phyloP scores from a whole-genome alignment of 2,329 filamentous ascomycete species.

The Fusarium fracticaudum region DNA sequence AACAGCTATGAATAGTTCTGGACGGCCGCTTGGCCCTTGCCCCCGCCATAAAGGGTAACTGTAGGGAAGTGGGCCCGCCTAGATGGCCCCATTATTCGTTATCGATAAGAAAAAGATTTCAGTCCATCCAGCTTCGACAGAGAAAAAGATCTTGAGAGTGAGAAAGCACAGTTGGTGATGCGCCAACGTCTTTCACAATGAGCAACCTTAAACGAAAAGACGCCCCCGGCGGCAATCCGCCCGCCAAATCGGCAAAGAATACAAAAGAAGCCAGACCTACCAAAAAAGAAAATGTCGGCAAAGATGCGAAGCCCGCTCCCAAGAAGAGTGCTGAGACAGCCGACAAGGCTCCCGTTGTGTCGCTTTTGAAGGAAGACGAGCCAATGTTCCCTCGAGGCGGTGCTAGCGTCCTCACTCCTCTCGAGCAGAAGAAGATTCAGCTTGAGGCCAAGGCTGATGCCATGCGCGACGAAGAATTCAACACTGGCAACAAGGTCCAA shows the following conservation, averaged over 20 bases:
- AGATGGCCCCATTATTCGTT: constrained; percentile 10
- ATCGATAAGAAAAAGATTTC: constrained; percentile 21
- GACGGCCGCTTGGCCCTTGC: neutral
- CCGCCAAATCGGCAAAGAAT: constrained; percentile 60
- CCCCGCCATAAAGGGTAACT: neutral
- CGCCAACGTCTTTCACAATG: constrained; percentile 54
- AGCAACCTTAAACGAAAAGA: constrained; percentile 68
- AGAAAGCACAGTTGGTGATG: constrained; percentile 41
- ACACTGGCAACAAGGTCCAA: constrained; percentile 55
- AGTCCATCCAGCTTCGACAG: constrained; percentile 6
- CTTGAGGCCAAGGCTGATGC: constrained; percentile 93
- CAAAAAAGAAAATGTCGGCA: constrained; percentile 52
- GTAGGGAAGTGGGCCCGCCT: neutral
- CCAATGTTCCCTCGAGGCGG: constrained; percentile 92
- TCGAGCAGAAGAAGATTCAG: constrained; percentile 97
- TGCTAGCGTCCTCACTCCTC: constrained; percentile 86
- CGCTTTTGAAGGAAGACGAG: constrained; percentile 78
- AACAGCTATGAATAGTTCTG: neutral
- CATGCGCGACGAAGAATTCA: constrained; percentile 81
- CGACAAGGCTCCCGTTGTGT: constrained; percentile 51
- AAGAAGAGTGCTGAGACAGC: constrained; percentile 44
- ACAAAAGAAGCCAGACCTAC: constrained; percentile 58
- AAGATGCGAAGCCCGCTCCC: constrained; percentile 46
- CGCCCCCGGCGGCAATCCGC: constrained; percentile 61
- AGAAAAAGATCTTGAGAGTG: constrained; percentile 7